These are phyloP conservation scores for Striga hermonthica DNA, from an alignment of 305 asterid species.

Conservation along the genomic window DNA sequence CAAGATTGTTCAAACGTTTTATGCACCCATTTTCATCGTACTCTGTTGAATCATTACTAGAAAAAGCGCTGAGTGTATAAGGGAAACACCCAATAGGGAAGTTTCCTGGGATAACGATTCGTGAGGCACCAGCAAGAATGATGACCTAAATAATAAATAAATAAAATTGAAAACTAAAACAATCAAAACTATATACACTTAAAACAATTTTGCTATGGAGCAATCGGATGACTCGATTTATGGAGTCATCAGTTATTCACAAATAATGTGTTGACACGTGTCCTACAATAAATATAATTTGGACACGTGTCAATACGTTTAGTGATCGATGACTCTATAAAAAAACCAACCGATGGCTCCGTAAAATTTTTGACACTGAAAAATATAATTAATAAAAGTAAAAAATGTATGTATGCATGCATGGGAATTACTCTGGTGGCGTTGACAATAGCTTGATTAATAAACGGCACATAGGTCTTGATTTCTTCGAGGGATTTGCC, in stretches of 20 bases:
- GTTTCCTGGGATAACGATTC: slow-evolving; percentile 28
- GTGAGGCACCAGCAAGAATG: slow-evolving; percentile 16
- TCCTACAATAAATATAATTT: no score
- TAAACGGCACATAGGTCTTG: slow-evolving; percentile 21
- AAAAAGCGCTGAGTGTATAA: not conserved
- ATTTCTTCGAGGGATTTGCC: slow-evolving; percentile 29
- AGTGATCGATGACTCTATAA: no score
- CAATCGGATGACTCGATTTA: no score
- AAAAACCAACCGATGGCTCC: no score
- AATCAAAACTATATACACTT: not conserved
- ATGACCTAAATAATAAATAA: slow-evolving; percentile 11
- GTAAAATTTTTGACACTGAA: no score
- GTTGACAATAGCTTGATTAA: slow-evolving; percentile 20
- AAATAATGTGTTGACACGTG: no score
- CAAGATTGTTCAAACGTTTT: slow-evolving; percentile 21
- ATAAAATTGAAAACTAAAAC: not conserved
- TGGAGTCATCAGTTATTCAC: no score
- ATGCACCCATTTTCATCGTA: slow-evolving; percentile 28
- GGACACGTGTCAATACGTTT: no score
- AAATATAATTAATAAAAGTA: not conserved
- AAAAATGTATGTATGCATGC: not conserved
- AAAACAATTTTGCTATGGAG: no score
- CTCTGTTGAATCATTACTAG: not conserved
- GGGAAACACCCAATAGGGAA: slow-evolving; percentile 32
- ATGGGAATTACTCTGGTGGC: slow-evolving; percentile 21